Base-by-base conservation (phyloP, 148 eudicot genomes). In the Dianthus caryophyllus region DNA sequence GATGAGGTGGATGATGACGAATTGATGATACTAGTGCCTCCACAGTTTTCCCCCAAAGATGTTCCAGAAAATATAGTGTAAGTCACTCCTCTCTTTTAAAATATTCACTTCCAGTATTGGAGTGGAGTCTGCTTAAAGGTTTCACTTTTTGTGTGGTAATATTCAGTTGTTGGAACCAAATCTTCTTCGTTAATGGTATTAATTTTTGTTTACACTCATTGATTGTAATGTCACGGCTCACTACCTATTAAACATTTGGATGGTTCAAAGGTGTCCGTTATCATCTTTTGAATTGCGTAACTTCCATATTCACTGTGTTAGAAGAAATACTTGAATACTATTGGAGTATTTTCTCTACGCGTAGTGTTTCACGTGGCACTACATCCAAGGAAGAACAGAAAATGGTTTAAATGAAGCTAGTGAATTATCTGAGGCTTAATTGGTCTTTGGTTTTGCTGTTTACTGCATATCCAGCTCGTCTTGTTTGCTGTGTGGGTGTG, bases 41-140 rank as follows among this genome's bases (percentile, higher is more conserved):
- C 85, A 38, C 71, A 82, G 48, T 94, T 94, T 85, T 84, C 99
- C 12, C 69, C 65, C 57, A 94, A 94, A 72, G 90, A 90, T 84
- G 49, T 72, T 41, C 99, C 96, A 6, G 86, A 88, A 71, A 86
- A 80, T 74, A 54, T 90, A 61, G 92, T 84, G 99, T 93, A 89
- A 84, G 96, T 74, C 66, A 24, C 64, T 65, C 31, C 16, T 36
- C n/a, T 24, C 57, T 71, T 22, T 29, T 60, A 64, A 54, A 31
- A 18, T 36, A 51, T 66, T 30, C 39, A 12, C 9, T 61, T 24
- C 20, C 52, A 25, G 25, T 15, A 63, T 29, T 53, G 31, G 18
- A 17, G 48, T 13, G 48, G 21, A 20, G 53, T 65, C 4, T 31
- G n/a, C 60, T 57, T 59, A 24, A 33, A 36, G 14, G 18, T 64